Base-by-base conservation (phyloP, 345 rosid species). In the Lumnitzera racemosa region DNA sequence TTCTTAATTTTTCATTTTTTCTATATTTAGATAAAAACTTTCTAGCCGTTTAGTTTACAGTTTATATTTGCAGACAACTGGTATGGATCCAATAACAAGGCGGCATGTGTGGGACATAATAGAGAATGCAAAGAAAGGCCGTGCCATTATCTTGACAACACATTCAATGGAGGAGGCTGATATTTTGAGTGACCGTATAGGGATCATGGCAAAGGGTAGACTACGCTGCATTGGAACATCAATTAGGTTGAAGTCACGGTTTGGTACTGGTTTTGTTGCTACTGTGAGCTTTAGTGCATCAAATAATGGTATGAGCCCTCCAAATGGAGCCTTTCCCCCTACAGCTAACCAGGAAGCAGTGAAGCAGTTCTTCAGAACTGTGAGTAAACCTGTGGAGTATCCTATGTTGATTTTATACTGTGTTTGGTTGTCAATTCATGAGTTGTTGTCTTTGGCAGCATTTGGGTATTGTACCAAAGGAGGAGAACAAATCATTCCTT, bases 131-230 rank as follows among this genome's bases (percentile, higher is more conserved):
- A 89, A 92, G 73, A 83, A 81, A 74, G 98, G 94, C 0, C 90
- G 91, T 10, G 90, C 90, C 61, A 87, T 92, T 70, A 66, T 92
- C 57, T 65, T 89, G 53, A 92, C 94, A 9, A 92, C 98, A 12
- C 96, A 92, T 81, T 92, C 98, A 1, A 84, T 85, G 96, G 98
- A 92, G 72, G 96, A 92, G 78, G 96, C 96, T 48, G 98, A 84
- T 65, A 82, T 87, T 55, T 65, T 92, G 58, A 80, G 98, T 74
- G 98, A 92, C 71, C 88, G 90, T 43, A 89, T 89, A 48, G 89
- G 89, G 65, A 92, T 89, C 55, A 85, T 92, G 98, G 96, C 96
- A 57, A 89, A 89, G 84, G 98, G 96, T 48, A 76, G 89, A 72
- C 91, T 92, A 53, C 84, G 85, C 64, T 92, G 98, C 77, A 72